Evolutionary conservation across 2,329 filamentous ascomycete species (phyloP).

Genomic region (Eutypa lata): DNA sequence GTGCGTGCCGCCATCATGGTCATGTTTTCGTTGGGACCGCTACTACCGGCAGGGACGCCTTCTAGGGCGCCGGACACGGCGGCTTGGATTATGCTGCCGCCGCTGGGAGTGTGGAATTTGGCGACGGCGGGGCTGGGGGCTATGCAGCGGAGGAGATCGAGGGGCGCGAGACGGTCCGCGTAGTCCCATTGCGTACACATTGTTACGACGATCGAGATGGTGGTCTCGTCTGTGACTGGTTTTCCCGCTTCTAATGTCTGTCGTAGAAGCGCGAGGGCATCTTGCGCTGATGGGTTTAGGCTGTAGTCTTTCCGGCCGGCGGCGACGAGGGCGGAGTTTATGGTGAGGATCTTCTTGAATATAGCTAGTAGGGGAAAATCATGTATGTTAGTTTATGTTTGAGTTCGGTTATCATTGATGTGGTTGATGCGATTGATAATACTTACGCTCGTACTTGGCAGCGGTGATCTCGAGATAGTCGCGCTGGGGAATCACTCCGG

Average conservation of each 20-base stretch:
- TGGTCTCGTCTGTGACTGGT: conserved; percentile 45
- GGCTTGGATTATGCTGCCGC: conserved; percentile 58
- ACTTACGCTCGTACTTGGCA: conserved; percentile 62
- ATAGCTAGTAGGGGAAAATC: conserved; percentile 5
- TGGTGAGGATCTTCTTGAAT: conserved; percentile 70
- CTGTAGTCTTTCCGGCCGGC: conserved; percentile 70
- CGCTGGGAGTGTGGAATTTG: conserved; percentile 49
- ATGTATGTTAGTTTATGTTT: too few relatives aligned
- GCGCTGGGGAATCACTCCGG: conserved; percentile 71
- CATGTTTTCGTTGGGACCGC: conserved; percentile 68
- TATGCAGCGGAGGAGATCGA: conserved; percentile 85
- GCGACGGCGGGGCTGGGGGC: conserved; percentile 68
- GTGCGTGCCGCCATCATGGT: conserved; percentile 82
- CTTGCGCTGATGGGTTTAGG: conserved; percentile 69
- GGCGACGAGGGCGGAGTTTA: conserved; percentile 71
- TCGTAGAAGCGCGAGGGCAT: conserved; percentile 58
- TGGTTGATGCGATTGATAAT: background rate
- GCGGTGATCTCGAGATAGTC: conserved; percentile 74
- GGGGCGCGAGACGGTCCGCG: conserved; percentile 73
- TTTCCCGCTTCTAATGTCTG: conserved; percentile 59
- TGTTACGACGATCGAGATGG: conserved; percentile 65
- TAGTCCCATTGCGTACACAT: conserved; percentile 78
- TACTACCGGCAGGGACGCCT: conserved; percentile 49
- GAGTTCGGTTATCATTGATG: too few relatives aligned
- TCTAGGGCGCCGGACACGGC: conserved; percentile 37